These are phyloP conservation scores for Diaporthe caulivora DNA, from an alignment of 2,329 filamentous ascomycete genomes.

Conservation along the genomic window DNA sequence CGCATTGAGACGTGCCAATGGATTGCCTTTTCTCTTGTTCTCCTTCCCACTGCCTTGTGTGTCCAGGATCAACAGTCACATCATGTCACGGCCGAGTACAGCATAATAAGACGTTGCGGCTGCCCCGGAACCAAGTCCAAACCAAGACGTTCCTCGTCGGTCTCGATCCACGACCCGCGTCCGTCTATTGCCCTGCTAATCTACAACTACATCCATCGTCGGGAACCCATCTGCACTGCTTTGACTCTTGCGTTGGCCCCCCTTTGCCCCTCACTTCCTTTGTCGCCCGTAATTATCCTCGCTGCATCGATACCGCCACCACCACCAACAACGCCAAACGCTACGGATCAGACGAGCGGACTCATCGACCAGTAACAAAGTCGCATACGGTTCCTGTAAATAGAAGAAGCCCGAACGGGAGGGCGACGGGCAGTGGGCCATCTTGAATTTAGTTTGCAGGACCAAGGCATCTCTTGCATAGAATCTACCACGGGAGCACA, in stretches of 20 bases:
- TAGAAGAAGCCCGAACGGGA: background rate
- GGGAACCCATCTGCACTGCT: background rate
- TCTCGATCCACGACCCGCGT: conserved; percentile 14
- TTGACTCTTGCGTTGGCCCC: background rate
- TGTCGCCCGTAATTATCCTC: background rate
- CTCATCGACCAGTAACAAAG: background rate
- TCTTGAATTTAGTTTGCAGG: conserved; percentile 7
- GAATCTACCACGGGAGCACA: background rate
- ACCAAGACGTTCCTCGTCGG: conserved; percentile 16
- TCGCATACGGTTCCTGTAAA: conserved; percentile 10
- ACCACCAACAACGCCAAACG: background rate
- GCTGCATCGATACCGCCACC: background rate
- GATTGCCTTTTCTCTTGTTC: background rate
- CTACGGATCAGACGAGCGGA: background rate
- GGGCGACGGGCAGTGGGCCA: background rate
- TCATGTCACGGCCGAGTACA: conserved; percentile 13
- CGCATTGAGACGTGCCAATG: conserved; percentile 27
- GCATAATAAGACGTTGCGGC: conserved; percentile 27
- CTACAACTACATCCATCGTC: background rate
- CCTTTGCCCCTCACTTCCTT: background rate
- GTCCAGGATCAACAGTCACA: conserved; percentile 19
- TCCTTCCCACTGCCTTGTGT: background rate
- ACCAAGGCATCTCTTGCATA: conserved; percentile 2
- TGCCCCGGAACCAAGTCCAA: conserved; percentile 12
- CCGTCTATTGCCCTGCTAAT: background rate